Percentiles rank a stretch among this genome's conserved stretches.
These are phyloP conservation scores for Mariannaea elegans DNA, from an alignment of 2,329 filamentous ascomycete species.

Conservation along the genomic window DNA sequence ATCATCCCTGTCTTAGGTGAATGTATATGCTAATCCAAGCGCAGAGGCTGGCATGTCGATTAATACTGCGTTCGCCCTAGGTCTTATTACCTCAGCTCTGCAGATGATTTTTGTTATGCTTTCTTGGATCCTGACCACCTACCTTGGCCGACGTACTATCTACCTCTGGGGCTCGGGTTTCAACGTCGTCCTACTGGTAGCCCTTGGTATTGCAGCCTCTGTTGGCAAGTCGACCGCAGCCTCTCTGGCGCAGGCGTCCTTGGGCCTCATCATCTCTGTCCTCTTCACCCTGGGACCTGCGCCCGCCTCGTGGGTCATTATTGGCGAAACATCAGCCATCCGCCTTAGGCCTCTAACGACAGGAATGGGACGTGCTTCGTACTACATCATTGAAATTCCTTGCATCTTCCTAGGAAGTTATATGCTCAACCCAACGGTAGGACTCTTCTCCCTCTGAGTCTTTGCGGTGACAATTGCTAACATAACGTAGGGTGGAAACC, in stretches of 20 bases:
- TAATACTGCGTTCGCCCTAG: slow-evolving; percentile 67
- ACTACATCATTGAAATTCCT: slow-evolving; percentile 72
- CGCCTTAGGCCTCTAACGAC: slow-evolving; percentile 73
- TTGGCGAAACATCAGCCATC: slow-evolving; percentile 72
- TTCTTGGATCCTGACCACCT: slow-evolving; percentile 73
- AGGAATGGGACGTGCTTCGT: slow-evolving; percentile 68
- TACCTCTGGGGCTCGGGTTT: slow-evolving; percentile 68
- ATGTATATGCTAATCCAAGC: background rate
- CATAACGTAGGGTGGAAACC: slow-evolving; percentile 48
- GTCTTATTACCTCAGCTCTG: slow-evolving; percentile 71
- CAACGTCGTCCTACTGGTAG: slow-evolving; percentile 63
- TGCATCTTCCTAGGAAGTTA: slow-evolving; percentile 70
- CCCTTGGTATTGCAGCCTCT: slow-evolving; percentile 68
- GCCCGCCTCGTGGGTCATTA: slow-evolving; percentile 72
- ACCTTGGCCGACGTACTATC: slow-evolving; percentile 70
- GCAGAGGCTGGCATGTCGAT: slow-evolving; percentile 67
- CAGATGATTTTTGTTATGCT: slow-evolving; percentile 70
- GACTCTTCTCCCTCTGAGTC: slow-evolving; percentile 18
- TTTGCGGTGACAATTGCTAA: slow-evolving; percentile 35
- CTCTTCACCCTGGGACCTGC: slow-evolving; percentile 70
- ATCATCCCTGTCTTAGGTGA: background rate
- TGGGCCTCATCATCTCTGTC: slow-evolving; percentile 72
- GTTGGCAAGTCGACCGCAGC: slow-evolving; percentile 51
- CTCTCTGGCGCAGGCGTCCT: slow-evolving; percentile 65
- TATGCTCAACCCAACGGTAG: slow-evolving; percentile 66